Conservation (phyloP, 1,284 basidiomycete species). For the Kwoniella shivajii region DNA sequence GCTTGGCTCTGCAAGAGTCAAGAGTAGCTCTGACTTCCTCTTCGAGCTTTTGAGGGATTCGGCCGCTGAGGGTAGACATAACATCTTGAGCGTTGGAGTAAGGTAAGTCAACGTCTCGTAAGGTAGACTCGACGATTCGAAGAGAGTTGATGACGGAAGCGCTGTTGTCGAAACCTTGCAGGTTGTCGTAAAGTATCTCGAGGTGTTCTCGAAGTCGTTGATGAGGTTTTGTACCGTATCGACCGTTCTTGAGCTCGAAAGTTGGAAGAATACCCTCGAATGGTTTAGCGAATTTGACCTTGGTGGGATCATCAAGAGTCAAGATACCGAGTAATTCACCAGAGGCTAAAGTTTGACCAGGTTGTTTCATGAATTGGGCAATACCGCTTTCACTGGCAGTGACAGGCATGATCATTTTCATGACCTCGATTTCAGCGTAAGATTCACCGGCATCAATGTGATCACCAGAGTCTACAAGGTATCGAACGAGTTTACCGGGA, state of each 20-base stretch:
- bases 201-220: slow-evolving; percentile 80
- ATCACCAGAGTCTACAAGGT: slow-evolving; percentile 94
- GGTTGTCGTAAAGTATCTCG: slow-evolving; percentile 83
- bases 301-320: slow-evolving; percentile 92
- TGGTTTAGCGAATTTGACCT: slow-evolving; percentile 97
- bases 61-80: slow-evolving; percentile 85
- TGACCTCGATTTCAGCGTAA: slow-evolving; percentile 99
- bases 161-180: slow-evolving; percentile 94
- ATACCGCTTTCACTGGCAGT: slow-evolving; percentile 94
- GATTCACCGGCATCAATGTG: slow-evolving; percentile 94
- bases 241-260: slow-evolving; percentile 80
- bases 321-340: slow-evolving; percentile 98
- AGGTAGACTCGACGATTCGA: slow-evolving; percentile 46
- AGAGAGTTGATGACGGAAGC: slow-evolving; percentile 47
- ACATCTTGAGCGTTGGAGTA: slow-evolving; percentile 84
- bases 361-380: slow-evolving; percentile 96
- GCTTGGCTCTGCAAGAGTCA: slow-evolving; percentile 71
- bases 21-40: slow-evolving; percentile 79
- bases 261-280: slow-evolving; percentile 90
- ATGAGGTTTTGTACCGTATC: slow-evolving; percentile 83
- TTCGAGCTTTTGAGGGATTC: slow-evolving; percentile 90
- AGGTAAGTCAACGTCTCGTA: slow-evolving; percentile 79
- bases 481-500: slow-evolving; percentile 94
- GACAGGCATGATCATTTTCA: slow-evolving; percentile 99
- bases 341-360: slow-evolving; percentile 93